Conservation (phyloP, 2,329 filamentous ascomycete species). For the Arthroderma uncinatum region DNA sequence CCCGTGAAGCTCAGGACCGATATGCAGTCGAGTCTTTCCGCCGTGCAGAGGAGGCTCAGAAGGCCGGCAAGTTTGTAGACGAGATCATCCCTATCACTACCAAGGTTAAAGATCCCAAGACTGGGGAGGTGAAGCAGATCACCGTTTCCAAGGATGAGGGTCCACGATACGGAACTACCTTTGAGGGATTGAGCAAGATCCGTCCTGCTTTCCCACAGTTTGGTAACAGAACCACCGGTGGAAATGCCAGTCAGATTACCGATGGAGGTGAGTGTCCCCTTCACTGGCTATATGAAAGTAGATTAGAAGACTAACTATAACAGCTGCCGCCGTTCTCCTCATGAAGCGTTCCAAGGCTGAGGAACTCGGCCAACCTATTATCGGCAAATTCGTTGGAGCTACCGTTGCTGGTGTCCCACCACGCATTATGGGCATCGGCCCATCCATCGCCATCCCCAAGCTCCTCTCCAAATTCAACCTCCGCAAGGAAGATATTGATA, state of each 20-base stretch:
- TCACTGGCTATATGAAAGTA: neutral
- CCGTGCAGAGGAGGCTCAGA: slow-evolving; percentile 79
- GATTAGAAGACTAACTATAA: slow-evolving; percentile 2
- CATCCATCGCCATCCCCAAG: slow-evolving; percentile 58
- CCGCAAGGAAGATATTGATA: slow-evolving; percentile 68
- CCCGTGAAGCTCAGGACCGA: slow-evolving; percentile 67
- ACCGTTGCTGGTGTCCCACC: slow-evolving; percentile 83
- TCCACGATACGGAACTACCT: slow-evolving; percentile 79
- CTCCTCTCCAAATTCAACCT: slow-evolving; percentile 70
- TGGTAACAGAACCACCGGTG: slow-evolving; percentile 75
- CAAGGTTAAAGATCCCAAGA: slow-evolving; percentile 71
- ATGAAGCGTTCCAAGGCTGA: slow-evolving; percentile 92
- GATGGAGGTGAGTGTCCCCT: slow-evolving; percentile 56
- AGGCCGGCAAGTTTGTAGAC: slow-evolving; percentile 80
- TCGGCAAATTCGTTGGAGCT: slow-evolving; percentile 78
- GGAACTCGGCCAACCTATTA: slow-evolving; percentile 70
- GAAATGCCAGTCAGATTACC: slow-evolving; percentile 89
- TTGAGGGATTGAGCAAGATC: slow-evolving; percentile 70
- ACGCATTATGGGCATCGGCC: slow-evolving; percentile 83
- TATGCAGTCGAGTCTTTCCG: slow-evolving; percentile 82
- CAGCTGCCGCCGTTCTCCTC: slow-evolving; percentile 46
- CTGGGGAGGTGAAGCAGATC: slow-evolving; percentile 63
- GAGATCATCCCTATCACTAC: slow-evolving; percentile 86
- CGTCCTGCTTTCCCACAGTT: slow-evolving; percentile 82
- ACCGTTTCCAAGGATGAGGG: slow-evolving; percentile 81